These are phyloP conservation scores for Pichia scutulata DNA, from an alignment of 805 yeast species.

Conservation along the genomic window DNA sequence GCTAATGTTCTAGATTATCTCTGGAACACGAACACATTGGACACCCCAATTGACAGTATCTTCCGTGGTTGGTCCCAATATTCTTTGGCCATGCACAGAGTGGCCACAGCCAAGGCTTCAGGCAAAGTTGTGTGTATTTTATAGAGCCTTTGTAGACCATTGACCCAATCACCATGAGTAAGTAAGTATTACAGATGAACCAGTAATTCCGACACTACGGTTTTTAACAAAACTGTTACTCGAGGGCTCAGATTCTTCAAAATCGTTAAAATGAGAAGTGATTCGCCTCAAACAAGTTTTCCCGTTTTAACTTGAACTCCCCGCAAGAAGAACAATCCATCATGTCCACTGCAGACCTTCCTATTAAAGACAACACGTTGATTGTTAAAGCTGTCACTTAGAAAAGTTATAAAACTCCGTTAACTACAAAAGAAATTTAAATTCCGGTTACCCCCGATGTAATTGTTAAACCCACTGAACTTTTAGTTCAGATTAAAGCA, in stretches of 20 bases:
- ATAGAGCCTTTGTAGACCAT: neutral
- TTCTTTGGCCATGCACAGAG: constrained; percentile 41
- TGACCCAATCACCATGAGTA: too few species aligned
- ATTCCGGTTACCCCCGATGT: constrained; percentile 2
- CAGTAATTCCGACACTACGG: too few species aligned
- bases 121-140: constrained; percentile 52
- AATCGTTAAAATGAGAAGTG: too few species aligned
- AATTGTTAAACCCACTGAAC: constrained; percentile 11
- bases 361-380: constrained; percentile 7
- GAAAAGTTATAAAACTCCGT: constrained; percentile 8
- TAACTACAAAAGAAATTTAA: constrained; percentile 6
- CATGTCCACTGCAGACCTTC: neutral
- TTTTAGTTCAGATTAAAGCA: constrained; percentile 15
- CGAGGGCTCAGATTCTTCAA: too few species aligned
- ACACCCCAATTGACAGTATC: constrained; percentile 47
- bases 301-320: too few species aligned
- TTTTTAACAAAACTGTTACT: neutral
- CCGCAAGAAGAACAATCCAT: neutral
- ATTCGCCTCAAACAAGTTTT: too few species aligned
- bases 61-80: constrained; percentile 40
- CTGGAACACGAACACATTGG: constrained; percentile 37
- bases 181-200: too few species aligned
- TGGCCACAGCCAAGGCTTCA: constrained; percentile 41
- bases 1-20: constrained; percentile 33
- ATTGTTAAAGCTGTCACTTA: constrained; percentile 14